Base-by-base conservation (phyloP, 2,329 filamentous ascomycete genomes). In the Coleophoma cylindrospora region DNA sequence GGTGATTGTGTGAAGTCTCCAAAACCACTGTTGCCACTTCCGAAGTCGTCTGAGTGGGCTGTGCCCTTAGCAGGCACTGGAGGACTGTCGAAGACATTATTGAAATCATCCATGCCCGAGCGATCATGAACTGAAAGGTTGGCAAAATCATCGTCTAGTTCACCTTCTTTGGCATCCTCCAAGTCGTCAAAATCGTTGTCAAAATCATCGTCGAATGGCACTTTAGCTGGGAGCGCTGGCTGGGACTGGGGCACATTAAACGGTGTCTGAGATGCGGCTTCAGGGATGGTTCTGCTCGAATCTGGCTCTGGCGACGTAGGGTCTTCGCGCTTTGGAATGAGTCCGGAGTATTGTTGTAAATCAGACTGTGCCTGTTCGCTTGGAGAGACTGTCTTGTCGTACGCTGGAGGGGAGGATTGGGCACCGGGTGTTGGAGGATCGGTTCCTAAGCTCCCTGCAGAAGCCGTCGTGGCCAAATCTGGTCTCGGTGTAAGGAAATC, bases 181-280 rank as follows among this genome's bases (percentile, higher is more conserved):
- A 95, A 79, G 49, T 89, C 89, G 60, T 89, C 87, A 58, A 94
- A 94, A 40, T 90, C 88, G 56, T 85, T 81, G 45, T 90, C 88
- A 53, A 91, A 81, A 46, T 91, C 87, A 55, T 89, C 84, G 53
- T 88, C 84, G 64, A 91, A 89, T 2, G 80, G 76, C 19, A 77
- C 70, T 56, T 74, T 74, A 14, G 67, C 61, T 2, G 70, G 63
- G 51, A 69, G 66, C 34, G 65, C 59, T 21, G 64, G 63, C 40
- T 65, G 59, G 13, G 51, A 51, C 55, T 50, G 57, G 50, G 56
- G 60, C 40, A 37, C 54, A 33, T 46, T 56, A 51, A 61, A 61
- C 43, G 50, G 50, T 46, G 52, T 55, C 40, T 64, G 61, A n/a
- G 51, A 50, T 5, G 64, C 59, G 13, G 60, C 52, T 6, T 27